phyloP scores from a whole-genome alignment of 176 grass and related monocot species.

The Saccharum officinarum region DNA sequence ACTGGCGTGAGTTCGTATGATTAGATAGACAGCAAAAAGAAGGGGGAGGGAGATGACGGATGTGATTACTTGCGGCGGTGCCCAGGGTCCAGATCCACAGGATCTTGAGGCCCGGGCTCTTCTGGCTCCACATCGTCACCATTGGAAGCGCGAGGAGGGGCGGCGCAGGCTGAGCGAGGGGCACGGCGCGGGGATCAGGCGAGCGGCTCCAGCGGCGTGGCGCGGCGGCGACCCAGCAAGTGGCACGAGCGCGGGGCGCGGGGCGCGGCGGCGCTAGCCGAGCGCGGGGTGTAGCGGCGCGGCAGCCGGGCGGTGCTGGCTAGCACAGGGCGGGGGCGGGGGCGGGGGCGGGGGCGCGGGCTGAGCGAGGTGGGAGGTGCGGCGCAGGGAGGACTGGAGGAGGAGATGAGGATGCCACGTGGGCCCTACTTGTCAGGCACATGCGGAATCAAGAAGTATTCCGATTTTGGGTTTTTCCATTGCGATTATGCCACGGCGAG shows the following conservation, averaged over 20 bases:
- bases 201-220: not conserved
- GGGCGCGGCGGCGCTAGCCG: not conserved
- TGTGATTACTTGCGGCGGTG: slow-evolving; percentile 60
- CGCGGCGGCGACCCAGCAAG: not conserved
- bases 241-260: not conserved
- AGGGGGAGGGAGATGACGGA: not conserved
- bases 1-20: not conserved
- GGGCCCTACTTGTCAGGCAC: too few relatives aligned
- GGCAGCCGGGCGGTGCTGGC: too few relatives aligned
- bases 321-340: too few relatives aligned
- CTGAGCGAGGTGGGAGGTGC: too few relatives aligned
- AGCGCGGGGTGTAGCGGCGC: too few relatives aligned
- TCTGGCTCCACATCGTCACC: slow-evolving; percentile 90
- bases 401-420: too few relatives aligned
- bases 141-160: slow-evolving; percentile 35
- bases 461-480: too few relatives aligned
- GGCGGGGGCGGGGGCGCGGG: too few relatives aligned
- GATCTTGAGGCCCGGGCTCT: slow-evolving; percentile 91
- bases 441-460: too few relatives aligned
- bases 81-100: slow-evolving; percentile 92
- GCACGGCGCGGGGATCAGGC: not conserved
- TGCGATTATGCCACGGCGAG: too few relatives aligned
- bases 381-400: too few relatives aligned
- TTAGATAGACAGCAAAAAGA: not conserved
- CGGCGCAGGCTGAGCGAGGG: not conserved